A percentile compares a stretch with the other conserved stretches of the same genome.
These are phyloP conservation scores for Hericium rajendrae DNA, from an alignment of 768 basidiomycete genomes.

Conservation along the genomic window DNA sequence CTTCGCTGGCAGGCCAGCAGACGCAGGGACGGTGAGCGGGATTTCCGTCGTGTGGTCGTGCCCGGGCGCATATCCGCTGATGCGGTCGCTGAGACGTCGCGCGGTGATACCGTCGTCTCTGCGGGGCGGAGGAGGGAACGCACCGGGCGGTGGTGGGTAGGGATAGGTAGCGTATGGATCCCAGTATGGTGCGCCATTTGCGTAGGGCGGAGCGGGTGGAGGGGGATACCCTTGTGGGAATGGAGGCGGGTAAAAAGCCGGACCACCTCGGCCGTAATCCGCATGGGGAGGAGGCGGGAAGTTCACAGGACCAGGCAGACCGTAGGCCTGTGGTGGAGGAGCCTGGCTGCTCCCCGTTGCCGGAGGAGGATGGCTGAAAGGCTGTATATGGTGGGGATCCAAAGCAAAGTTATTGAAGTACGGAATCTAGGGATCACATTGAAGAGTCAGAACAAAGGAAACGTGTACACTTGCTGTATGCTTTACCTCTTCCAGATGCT, in stretches of 20 bases:
- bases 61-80: slow-evolving; percentile 63
- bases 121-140: slow-evolving; percentile 28
- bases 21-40: slow-evolving; percentile 40
- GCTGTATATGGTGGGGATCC: slow-evolving; percentile 88
- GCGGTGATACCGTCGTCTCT: slow-evolving; percentile 50
- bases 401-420: slow-evolving; percentile 96
- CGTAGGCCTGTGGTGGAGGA: slow-evolving; percentile 80
- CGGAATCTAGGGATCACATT: slow-evolving; percentile 44
- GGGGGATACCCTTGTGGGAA: slow-evolving; percentile 36
- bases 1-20: slow-evolving; percentile 73
- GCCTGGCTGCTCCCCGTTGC: slow-evolving; percentile 56
- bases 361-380: slow-evolving; percentile 71
- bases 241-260: slow-evolving; percentile 20
- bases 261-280: slow-evolving; percentile 23
- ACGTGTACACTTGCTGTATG: slow-evolving; percentile 14
- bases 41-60: slow-evolving; percentile 31
- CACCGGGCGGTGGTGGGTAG: slow-evolving; percentile 30
- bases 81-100: slow-evolving; percentile 67
- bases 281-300: slow-evolving; percentile 18
- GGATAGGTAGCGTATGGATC: slow-evolving; percentile 28
- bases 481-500: slow-evolving; percentile 71
- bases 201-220: slow-evolving; percentile 26
- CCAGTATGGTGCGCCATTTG: slow-evolving; percentile 30
- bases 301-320: slow-evolving; percentile 51
- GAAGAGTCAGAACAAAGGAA: not conserved